phyloP scores from a whole-genome alignment of 257 asterid species.

The Marsdenia floribunda region DNA sequence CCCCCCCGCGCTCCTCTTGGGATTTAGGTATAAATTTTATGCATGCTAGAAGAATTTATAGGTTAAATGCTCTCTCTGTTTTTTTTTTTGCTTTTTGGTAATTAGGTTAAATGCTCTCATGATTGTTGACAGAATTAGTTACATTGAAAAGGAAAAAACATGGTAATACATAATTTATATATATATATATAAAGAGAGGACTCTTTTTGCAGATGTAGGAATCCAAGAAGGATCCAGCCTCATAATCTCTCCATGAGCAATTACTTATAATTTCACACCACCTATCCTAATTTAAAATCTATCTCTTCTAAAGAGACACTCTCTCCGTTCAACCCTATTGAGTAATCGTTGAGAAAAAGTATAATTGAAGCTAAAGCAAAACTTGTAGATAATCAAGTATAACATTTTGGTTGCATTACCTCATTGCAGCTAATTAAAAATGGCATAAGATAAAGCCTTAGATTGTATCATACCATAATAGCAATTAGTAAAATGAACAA shows the following conservation, averaged over 20 bases:
- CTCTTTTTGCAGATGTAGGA: not conserved
- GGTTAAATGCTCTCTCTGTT: not conserved
- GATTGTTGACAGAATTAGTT: not conserved
- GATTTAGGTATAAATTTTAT: not conserved
- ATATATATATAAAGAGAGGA: too few species aligned
- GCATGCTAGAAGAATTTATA: not conserved
- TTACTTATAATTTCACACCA: not conserved
- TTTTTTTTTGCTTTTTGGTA: not conserved
- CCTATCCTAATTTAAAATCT: not conserved
- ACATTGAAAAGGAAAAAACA: not conserved
- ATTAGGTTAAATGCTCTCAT: not conserved
- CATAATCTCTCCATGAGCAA: not conserved
- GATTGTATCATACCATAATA: not conserved
- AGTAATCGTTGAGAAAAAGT: not conserved
- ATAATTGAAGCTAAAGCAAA: not conserved
- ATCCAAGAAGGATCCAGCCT: not conserved
- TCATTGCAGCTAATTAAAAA: not conserved
- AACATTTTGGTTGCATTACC: not conserved
- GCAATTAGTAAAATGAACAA: not conserved
- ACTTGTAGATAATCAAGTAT: not conserved
- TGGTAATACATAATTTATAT: not conserved
- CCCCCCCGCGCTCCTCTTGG: not conserved
- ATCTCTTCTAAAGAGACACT: not conserved
- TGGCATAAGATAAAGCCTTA: not conserved
- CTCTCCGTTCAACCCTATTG: not conserved